Evolutionary conservation across 2,329 filamentous ascomycete genomes (phyloP).

Genomic region (Colletotrichum noveboracense): DNA sequence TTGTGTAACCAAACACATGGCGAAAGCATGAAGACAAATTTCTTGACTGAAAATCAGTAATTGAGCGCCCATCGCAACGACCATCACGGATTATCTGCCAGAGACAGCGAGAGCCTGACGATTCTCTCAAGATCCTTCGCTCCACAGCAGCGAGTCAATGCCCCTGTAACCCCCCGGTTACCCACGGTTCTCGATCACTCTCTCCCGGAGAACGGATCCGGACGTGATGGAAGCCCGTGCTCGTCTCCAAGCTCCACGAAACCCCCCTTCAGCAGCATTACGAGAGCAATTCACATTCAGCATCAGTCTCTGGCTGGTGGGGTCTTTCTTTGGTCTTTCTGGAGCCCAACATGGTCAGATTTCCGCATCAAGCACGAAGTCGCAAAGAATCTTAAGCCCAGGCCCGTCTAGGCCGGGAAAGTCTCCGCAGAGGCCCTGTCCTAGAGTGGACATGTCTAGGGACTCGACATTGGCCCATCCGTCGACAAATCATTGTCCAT

Average conservation of each 20-base stretch:
- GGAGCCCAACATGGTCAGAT: not conserved
- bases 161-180: not conserved
- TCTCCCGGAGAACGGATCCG: not conserved
- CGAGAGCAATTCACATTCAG: not conserved
- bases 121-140: not conserved
- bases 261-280: not conserved
- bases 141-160: not conserved
- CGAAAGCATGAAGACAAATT: not conserved
- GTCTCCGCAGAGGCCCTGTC: not conserved
- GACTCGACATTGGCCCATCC: not conserved
- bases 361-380: not conserved
- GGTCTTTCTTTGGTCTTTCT: not conserved
- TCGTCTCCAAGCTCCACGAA: not conserved
- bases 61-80: not conserved
- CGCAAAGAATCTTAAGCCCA: not conserved
- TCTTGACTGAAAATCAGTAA: not conserved
- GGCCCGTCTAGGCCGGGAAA: not conserved
- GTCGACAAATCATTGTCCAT: conserved; percentile 2
- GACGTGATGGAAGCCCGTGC: not conserved
- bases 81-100: not conserved
- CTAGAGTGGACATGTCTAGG: not conserved
- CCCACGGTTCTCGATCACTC: not conserved
- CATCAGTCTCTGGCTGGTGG: not conserved
- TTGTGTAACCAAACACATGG: not conserved
- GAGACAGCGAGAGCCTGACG: not conserved